Base-by-base conservation (phyloP, 2,329 filamentous ascomycete genomes). In the Pseudogymnoascus sp. region DNA sequence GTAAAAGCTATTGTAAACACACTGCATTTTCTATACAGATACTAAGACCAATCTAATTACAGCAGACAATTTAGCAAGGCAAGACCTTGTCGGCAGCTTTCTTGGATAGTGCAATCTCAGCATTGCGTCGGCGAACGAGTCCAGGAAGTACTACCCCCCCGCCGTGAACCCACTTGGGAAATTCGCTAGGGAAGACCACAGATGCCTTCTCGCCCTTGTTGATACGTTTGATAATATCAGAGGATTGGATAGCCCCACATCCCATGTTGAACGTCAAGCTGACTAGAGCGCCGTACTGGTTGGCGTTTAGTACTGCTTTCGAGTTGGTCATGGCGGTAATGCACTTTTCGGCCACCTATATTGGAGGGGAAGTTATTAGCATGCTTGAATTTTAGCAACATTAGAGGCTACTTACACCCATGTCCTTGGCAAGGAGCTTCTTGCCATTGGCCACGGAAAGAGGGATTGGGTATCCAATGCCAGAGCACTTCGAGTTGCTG, bases 211-310 rank as follows among this genome's bases (percentile, higher is more conserved):
- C 74, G n/a, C 77, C 77, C 0, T 67, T 69, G 70, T 81, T 81
- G 62, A 81, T 73, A 8, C 77, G 72, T 58, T 68, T 68, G 63
- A 80, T 69, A 25, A 81, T 71, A 0, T 72, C 74, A 3, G 79
- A 81, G 0, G 66, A 68, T n/a, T 64, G 62, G 2, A 76, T 72
- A 55, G 73, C 74, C 3, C 75, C 78, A 63, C 75, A 78, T 27
- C 80, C 80, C 44, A 79, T 73, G 67, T 82, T 83, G 75, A 77
- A 82, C 13, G 77, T 72, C 78, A 79, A 82, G 48, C 75, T 79
- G 38, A 81, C 77, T 2, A 82, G 75, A 0, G 80, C 80, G 42
- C 78, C 80, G 67, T 80, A 83, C 67, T 82, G 77, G 71, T 83
- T 82, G 33, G 72, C 75, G 66, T 81, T 80, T 35, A 81, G 71